Conservation (phyloP, 2,329 filamentous ascomycete genomes). For the Exophiala calicioides region DNA sequence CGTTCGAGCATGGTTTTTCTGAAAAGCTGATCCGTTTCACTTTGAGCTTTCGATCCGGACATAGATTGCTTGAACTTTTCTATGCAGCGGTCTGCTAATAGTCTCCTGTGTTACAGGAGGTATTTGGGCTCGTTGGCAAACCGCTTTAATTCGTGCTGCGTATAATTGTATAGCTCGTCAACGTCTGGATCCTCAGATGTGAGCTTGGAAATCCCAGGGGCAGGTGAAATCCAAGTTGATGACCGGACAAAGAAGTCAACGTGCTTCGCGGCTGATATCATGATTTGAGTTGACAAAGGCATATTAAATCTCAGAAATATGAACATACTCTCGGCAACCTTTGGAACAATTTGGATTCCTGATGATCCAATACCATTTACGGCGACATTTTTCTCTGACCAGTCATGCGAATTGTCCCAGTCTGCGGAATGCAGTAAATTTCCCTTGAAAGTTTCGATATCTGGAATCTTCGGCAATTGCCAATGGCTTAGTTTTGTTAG, state of each 20-base stretch:
- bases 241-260: conserved; percentile 34
- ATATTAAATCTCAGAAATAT: conserved; percentile 27
- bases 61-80: conserved; percentile 9
- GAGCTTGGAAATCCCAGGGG: conserved; percentile 13
- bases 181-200: conserved; percentile 19
- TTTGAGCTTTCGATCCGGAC: conserved; percentile 1
- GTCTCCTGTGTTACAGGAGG: conserved; percentile 23
- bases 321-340: conserved; percentile 31
- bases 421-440: conserved; percentile 36
- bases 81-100: conserved; percentile 27
- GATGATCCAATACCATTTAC: conserved; percentile 32
- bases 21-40: conserved; percentile 9
- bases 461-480: conserved; percentile 36
- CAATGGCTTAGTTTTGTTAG: too few species aligned
- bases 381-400: conserved; percentile 27
- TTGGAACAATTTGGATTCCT: conserved; percentile 36
- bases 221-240: conserved; percentile 22
- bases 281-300: too few species aligned
- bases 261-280: conserved; percentile 26
- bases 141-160: conserved; percentile 16
- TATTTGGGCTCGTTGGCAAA: conserved; percentile 27
- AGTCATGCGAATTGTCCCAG: conserved; percentile 36
- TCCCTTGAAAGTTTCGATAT: conserved; percentile 38
- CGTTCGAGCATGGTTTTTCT: conserved; percentile 24
- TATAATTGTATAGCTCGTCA: conserved; percentile 30